Percentiles rank a stretch among this genome's conserved stretches.
These are phyloP conservation scores for Falciphora oryzae DNA, from an alignment of 2,329 filamentous ascomycete species.

Conservation along the genomic window DNA sequence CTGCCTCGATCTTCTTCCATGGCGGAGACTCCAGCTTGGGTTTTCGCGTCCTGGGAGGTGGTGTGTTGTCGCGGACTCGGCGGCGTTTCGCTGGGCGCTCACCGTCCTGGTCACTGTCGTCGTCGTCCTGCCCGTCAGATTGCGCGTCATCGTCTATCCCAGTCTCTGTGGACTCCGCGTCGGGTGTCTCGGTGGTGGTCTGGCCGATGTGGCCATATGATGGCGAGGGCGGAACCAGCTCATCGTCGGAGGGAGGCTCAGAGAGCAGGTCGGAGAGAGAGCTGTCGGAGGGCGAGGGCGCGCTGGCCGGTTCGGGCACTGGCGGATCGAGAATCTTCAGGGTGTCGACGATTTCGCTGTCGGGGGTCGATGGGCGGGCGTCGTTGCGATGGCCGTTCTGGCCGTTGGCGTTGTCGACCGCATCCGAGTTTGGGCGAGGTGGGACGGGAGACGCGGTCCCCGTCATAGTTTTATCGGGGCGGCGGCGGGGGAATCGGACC, in stretches of 20 bases:
- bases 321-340: background rate
- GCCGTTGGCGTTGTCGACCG: slow-evolving; percentile 17
- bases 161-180: background rate
- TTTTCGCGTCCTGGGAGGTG: slow-evolving; percentile 31
- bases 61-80: slow-evolving; percentile 44
- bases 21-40: slow-evolving; percentile 68
- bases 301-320: background rate
- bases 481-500: slow-evolving; percentile 38
- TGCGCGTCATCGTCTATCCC: background rate
- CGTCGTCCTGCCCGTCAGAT: background rate
- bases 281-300: slow-evolving; percentile 6
- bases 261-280: slow-evolving; percentile 8
- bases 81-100: slow-evolving; percentile 56
- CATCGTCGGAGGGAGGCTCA: slow-evolving; percentile 10
- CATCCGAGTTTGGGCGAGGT: slow-evolving; percentile 31
- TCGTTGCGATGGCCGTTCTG: slow-evolving; percentile 18
- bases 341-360: slow-evolving; percentile 13
- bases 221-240: background rate
- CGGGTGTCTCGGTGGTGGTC: background rate
- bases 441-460: slow-evolving; percentile 52
- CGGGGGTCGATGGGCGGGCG: slow-evolving; percentile 14
- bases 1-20: slow-evolving; percentile 81
- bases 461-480: slow-evolving; percentile 47
- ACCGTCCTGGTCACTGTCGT: slow-evolving; percentile 1
- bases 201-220: background rate